Evolutionary conservation across 192 early-diverging fungal species (phyloP).

Genomic region (Phlyctochytrium bullatum): DNA sequence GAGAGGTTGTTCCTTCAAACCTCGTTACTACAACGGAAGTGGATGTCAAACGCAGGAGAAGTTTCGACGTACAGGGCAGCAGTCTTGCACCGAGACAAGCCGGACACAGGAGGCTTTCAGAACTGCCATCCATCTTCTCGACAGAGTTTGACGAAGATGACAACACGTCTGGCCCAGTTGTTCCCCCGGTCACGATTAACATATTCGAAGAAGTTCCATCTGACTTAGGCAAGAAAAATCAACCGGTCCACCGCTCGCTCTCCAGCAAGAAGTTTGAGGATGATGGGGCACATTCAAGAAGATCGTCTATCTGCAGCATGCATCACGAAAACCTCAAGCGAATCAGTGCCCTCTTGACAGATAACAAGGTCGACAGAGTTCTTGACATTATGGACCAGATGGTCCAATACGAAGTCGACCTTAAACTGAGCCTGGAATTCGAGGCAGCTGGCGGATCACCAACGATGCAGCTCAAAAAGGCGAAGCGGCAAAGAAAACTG

Average conservation of each 20-base stretch:
- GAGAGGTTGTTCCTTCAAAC: neutral
- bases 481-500: conserved; percentile 24
- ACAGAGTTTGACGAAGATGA: neutral
- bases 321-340: conserved; percentile 7
- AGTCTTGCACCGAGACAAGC: no score
- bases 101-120: neutral
- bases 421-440: neutral
- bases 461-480: conserved; percentile 5
- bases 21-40: neutral
- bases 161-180: conserved; percentile 8
- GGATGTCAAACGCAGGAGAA: neutral
- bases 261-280: conserved; percentile 21
- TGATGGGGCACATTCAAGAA: no score
- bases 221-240: conserved; percentile 5
- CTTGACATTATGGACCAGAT: conserved; percentile 12
- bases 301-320: neutral
- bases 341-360: neutral
- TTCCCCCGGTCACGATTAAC: neutral
- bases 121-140: neutral
- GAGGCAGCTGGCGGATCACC: conserved; percentile 1
- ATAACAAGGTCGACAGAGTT: conserved; percentile 2
- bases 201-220: conserved; percentile 6
- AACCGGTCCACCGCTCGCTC: conserved; percentile 27
- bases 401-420: conserved; percentile 5
- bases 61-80: neutral